A percentile compares a stretch with the other conserved stretches of the same genome.
Conservation (phyloP, 345 rosid genomes). For the Populus simonii region DNA sequence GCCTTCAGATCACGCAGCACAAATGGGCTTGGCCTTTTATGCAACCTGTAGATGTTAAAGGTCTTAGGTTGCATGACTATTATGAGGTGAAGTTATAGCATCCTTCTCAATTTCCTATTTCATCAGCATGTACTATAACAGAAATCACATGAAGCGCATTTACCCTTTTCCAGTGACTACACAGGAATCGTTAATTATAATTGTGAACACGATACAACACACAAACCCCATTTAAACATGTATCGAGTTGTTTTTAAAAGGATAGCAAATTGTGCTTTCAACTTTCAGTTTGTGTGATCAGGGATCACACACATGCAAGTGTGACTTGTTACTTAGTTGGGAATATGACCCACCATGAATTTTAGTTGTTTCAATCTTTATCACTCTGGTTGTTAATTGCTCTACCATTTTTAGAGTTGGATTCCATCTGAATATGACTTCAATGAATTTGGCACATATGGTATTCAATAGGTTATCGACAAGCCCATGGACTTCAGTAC, state of each 20-base stretch:
- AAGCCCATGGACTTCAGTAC: slow-evolving; percentile 97
- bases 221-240: background rate
- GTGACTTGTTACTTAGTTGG: background rate
- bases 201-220: background rate
- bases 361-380: background rate
- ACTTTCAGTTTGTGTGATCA: background rate
- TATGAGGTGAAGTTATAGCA: slow-evolving; percentile 42
- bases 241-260: background rate
- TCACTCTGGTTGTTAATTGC: background rate
- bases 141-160: background rate
- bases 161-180: background rate
- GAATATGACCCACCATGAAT: background rate
- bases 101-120: background rate
- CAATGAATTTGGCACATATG: background rate
- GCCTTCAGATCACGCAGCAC: slow-evolving; percentile 77
- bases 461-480: slow-evolving; percentile 60
- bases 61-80: slow-evolving; percentile 84
- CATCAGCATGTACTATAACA: background rate
- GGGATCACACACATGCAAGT: background rate
- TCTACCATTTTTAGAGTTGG: background rate
- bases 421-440: background rate
- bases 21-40: slow-evolving; percentile 90
- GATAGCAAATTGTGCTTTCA: background rate
- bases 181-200: background rate
- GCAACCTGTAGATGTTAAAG: slow-evolving; percentile 91